Percentiles rank a stretch among this genome's conserved stretches.
phyloP scores from a whole-genome alignment of 169 alveolate genomes.

The Plasmodium ovale region DNA sequence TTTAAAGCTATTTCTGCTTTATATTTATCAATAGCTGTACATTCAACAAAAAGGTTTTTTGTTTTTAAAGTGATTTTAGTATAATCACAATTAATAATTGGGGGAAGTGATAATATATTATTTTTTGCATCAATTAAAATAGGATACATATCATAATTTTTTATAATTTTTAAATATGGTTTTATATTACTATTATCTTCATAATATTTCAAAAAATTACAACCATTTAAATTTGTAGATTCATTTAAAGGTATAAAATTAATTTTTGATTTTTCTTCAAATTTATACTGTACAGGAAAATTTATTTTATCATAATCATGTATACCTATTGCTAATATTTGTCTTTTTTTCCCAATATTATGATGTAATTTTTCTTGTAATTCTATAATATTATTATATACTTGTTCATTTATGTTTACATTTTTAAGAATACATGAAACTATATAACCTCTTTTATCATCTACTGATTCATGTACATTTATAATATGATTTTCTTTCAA shows the following conservation, averaged over 20 bases:
- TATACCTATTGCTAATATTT: slow-evolving; percentile 96
- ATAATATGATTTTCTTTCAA: slow-evolving; percentile 49
- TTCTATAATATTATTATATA: slow-evolving; percentile 95
- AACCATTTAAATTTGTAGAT: slow-evolving; percentile 85
- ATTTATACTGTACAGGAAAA: slow-evolving; percentile 94
- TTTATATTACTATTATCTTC: slow-evolving; percentile 81
- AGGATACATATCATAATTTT: slow-evolving; percentile 90
- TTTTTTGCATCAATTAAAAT: slow-evolving; percentile 93
- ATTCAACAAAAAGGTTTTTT: slow-evolving; percentile 96
- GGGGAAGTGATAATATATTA: slow-evolving; percentile 97
- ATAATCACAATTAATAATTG: slow-evolving; percentile 97
- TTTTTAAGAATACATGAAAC: slow-evolving; percentile 96
- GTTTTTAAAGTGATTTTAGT: slow-evolving; percentile 96
- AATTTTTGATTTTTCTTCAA: slow-evolving; percentile 91
- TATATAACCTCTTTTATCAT: slow-evolving; percentile 84
- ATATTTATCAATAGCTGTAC: slow-evolving; percentile 93
- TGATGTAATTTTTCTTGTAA: slow-evolving; percentile 98
- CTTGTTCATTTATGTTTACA: slow-evolving; percentile 90
- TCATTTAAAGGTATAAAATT: slow-evolving; percentile 94
- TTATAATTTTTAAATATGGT: slow-evolving; percentile 90
- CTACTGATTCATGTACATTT: slow-evolving; percentile 51
- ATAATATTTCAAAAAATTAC: slow-evolving; percentile 23
- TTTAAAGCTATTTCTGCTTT: slow-evolving; percentile 77
- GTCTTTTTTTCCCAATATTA: slow-evolving; percentile 96
- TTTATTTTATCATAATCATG: slow-evolving; percentile 94